Percentiles rank a stretch among this genome's conserved stretches.
phyloP scores from a whole-genome alignment of 495 filamentous ascomycete genomes.

The Clohesyomyces aquaticus region DNA sequence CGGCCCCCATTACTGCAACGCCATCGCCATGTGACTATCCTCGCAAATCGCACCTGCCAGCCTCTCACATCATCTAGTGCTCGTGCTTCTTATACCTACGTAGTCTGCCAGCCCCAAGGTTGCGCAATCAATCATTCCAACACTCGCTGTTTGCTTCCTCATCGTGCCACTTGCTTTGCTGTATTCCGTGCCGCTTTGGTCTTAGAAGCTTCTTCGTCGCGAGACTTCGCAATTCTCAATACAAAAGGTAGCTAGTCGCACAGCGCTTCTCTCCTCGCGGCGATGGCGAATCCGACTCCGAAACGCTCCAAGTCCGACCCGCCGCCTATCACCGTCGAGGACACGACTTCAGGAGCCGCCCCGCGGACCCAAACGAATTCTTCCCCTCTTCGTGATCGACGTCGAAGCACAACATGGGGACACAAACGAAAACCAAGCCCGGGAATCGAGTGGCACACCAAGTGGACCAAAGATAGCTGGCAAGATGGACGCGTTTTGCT shows the following conservation, averaged over 20 bases:
- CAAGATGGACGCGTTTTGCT: slow-evolving; percentile 44
- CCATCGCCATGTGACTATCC: background rate
- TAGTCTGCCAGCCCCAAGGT: background rate
- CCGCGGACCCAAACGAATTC: slow-evolving; percentile 10
- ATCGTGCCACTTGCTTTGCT: background rate
- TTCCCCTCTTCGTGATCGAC: slow-evolving; percentile 8
- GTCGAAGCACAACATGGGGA: slow-evolving; percentile 30
- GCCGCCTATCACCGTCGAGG: slow-evolving; percentile 39
- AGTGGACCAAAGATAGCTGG: slow-evolving; percentile 43
- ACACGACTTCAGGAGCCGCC: slow-evolving; percentile 22
- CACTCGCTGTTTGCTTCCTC: background rate
- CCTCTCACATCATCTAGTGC: background rate
- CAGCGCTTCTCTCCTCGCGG: background rate
- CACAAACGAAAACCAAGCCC: slow-evolving; percentile 34
- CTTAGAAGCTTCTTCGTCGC: background rate
- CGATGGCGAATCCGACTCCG: slow-evolving; percentile 3
- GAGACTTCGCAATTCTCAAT: background rate
- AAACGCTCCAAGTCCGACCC: slow-evolving; percentile 34
- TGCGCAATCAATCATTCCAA: background rate
- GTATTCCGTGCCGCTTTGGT: background rate
- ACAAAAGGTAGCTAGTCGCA: background rate
- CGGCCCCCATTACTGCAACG: background rate
- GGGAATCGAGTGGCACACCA: slow-evolving; percentile 41
- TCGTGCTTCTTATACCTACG: background rate
- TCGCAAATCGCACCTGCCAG: background rate